Percentiles rank a stretch among this genome's conserved stretches.
These are phyloP conservation scores for Penicillium flavigenum DNA, from an alignment of 495 filamentous ascomycete genomes.

Conservation along the genomic window DNA sequence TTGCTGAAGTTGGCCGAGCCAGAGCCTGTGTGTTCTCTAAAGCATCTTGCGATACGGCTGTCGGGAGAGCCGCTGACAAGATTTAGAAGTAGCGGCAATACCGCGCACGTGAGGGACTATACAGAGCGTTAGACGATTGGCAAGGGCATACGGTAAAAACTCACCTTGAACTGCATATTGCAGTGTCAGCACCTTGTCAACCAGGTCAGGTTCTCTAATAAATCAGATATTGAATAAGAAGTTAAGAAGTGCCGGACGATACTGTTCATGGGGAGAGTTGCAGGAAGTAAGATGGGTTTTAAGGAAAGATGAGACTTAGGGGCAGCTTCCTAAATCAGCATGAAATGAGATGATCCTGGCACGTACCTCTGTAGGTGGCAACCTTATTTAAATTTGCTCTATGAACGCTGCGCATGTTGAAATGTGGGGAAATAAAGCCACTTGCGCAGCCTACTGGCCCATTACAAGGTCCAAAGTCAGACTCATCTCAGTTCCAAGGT, in stretches of 20 bases:
- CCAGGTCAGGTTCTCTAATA: neutral
- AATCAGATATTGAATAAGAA: neutral
- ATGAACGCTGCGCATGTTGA: neutral
- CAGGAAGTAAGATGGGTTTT: neutral
- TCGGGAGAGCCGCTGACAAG: slow-evolving; percentile 14
- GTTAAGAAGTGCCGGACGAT: neutral
- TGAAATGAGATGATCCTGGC: slow-evolving; percentile 21
- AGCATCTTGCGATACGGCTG: slow-evolving; percentile 15
- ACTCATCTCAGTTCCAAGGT: neutral
- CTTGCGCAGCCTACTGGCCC: slow-evolving; percentile 6
- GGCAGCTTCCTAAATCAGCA: slow-evolving; percentile 2
- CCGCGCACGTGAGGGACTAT: slow-evolving; percentile 15
- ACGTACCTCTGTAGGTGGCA: slow-evolving; percentile 10
- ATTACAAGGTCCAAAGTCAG: neutral
- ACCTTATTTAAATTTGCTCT: slow-evolving; percentile 9
- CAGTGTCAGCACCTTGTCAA: slow-evolving; percentile 2
- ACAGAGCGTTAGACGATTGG: slow-evolving; percentile 3
- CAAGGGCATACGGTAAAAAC: neutral
- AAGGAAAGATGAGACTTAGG: slow-evolving; percentile 6
- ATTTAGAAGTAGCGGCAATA: slow-evolving; percentile 20
- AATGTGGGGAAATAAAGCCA: slow-evolving; percentile 23
- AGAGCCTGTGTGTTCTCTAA: slow-evolving; percentile 18
- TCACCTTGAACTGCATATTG: slow-evolving; percentile 29
- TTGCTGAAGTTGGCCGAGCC: slow-evolving; percentile 19
- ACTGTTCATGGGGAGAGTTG: neutral